Evolutionary conservation across 306 rosid genomes (phyloP).

Genomic region (Chamaecrista fasciculata): DNA sequence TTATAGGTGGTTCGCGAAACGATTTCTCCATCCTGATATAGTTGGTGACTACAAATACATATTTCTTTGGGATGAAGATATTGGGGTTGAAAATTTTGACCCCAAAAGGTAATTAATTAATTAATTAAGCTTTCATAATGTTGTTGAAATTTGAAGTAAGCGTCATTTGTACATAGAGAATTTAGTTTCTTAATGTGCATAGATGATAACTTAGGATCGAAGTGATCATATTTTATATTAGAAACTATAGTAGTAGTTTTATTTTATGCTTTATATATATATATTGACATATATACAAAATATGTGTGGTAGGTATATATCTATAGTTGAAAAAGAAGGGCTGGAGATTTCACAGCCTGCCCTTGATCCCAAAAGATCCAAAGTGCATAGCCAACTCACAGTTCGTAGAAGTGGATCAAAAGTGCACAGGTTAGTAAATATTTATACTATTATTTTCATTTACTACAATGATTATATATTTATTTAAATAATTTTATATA

Average conservation of each 20-base stretch:
- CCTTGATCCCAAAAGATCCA: conserved; percentile 76
- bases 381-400: conserved; percentile 75
- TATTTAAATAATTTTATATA: too few species aligned
- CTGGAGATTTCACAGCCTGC: conserved; percentile 98
- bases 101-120: conserved; percentile 57
- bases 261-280: neutral
- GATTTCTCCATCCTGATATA: conserved; percentile 72
- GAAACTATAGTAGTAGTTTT: too few species aligned
- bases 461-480: too few species aligned
- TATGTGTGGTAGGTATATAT: conserved; percentile 62
- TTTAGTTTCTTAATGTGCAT: too few species aligned
- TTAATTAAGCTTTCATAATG: neutral
- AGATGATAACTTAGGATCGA: too few species aligned
- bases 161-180: too few species aligned
- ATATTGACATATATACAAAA: conserved; percentile 15
- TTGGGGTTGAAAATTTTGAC: conserved; percentile 65
- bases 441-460: too few species aligned
- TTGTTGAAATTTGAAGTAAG: too few species aligned
- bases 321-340: conserved; percentile 73
- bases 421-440: conserved; percentile 97
- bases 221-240: too few species aligned
- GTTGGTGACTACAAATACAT: conserved; percentile 50
- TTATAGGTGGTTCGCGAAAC: conserved; percentile 78
- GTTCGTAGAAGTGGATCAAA: conserved; percentile 54
- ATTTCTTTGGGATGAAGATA: conserved; percentile 77